Evolutionary conservation across 768 basidiomycete genomes (phyloP), one percentile per base, ranked within the genome.

Genomic region (Tylopilus balloui): DNA sequence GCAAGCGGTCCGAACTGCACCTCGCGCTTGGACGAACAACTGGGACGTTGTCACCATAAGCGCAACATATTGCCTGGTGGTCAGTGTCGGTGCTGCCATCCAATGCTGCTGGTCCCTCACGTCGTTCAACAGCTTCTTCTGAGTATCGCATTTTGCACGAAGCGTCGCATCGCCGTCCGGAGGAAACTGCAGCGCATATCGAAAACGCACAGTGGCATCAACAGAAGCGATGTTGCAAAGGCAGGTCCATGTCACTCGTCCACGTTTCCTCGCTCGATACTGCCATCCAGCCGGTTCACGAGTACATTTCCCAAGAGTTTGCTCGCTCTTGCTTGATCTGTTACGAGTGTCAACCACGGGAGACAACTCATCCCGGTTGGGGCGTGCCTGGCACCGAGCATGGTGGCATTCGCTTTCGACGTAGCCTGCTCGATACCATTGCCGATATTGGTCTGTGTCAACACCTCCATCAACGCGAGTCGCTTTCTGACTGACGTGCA

Each of bases 261-360:
- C 47, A 21, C 24, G 29, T 51, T 34, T 34, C 23, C 6, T 35
- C 38, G 8, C 36, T 41, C 37, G 41, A 57, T 25, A 32, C 13
- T n/a, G 17, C 34, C 31, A 19, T 27, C 31, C 53, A 90, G 87
- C 63, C 73, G 6, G 84, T 89, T 17, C 78, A 81, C 56, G 73
- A 77, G 47, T 86, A 84, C 55, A 78, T 90, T 49, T 72, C 76
- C 44, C 83, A 84, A 61, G 88, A 92, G 60, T 88, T 83, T 63
- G 75, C 81, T n/a, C 83, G 88, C 21, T 71, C 81, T 17, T 88
- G 85, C 65, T 69, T 88, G 34, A 75, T 89, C 55, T 73, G 82
- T 9, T 80, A 84, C 66, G 81, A 85, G 65, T 83, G 84, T 25
- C 74, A 83, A 53, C 88, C 88, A 19, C 80, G 78, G 64, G 77